Percentiles rank a stretch among this genome's conserved stretches.
Conservation (phyloP, 2,329 filamentous ascomycete genomes). For the Thielaviopsis ethacetica region DNA sequence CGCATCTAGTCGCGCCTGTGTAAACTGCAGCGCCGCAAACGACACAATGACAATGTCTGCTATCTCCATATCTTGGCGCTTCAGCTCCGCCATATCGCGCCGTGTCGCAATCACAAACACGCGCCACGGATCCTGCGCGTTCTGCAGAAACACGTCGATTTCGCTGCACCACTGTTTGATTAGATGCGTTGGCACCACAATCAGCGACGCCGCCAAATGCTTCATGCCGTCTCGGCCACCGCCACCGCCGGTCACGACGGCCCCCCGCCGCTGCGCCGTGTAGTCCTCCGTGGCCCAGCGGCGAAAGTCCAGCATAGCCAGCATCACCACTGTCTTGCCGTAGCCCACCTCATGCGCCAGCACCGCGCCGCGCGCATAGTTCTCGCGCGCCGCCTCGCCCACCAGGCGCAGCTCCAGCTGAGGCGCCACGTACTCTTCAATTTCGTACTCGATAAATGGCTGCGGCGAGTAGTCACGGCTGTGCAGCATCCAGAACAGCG, state of each 20-base stretch:
- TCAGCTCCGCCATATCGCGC: not conserved
- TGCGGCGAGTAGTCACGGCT: constrained; percentile 13
- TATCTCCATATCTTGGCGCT: constrained; percentile 13
- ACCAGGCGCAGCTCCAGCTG: constrained; percentile 20
- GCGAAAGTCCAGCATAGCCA: constrained; percentile 22
- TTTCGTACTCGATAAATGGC: constrained; percentile 22
- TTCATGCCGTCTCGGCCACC: constrained; percentile 3
- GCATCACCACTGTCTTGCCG: constrained; percentile 27
- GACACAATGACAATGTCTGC: constrained; percentile 23
- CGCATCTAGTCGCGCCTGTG: constrained; percentile 1
- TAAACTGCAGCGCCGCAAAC: constrained; percentile 15
- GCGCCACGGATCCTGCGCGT: constrained; percentile 1
- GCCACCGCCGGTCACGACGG: constrained; percentile 4
- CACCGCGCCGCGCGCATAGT: constrained; percentile 22
- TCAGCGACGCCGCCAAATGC: constrained; percentile 21
- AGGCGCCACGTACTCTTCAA: constrained; percentile 22
- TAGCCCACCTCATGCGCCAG: constrained; percentile 29
- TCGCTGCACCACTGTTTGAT: constrained; percentile 24
- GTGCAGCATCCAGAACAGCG: constrained; percentile 17
- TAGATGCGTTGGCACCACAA: constrained; percentile 25
- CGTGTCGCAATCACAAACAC: constrained; percentile 17
- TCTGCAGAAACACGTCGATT: constrained; percentile 18
- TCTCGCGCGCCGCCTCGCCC: constrained; percentile 17
- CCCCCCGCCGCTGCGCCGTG: constrained; percentile 7
- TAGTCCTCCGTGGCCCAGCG: constrained; percentile 14